These are phyloP conservation scores for Phytophthora crassamura DNA, from an alignment of 352 stramenopile species.

Conservation along the genomic window DNA sequence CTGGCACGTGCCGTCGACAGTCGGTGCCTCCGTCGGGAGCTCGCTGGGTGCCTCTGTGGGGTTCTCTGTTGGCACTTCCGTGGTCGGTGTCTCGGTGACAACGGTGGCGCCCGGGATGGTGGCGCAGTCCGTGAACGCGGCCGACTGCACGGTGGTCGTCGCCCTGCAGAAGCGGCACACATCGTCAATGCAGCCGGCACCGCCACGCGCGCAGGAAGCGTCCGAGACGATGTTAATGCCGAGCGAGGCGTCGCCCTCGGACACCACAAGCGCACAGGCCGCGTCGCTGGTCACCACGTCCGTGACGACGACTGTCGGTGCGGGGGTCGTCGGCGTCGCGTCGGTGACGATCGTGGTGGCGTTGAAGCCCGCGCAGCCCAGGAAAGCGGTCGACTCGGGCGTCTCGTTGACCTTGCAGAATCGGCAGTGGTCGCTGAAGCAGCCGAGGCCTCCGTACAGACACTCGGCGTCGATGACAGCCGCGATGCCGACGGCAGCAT, in stretches of 20 bases:
- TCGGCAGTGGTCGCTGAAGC: slow-evolving; percentile 46
- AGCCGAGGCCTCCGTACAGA: slow-evolving; percentile 45
- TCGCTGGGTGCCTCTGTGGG: neutral
- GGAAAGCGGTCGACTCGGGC: slow-evolving; percentile 32
- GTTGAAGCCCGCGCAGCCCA: slow-evolving; percentile 25
- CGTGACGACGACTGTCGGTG: neutral
- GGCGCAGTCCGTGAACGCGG: slow-evolving; percentile 28
- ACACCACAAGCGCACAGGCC: slow-evolving; percentile 13
- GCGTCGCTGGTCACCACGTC: neutral
- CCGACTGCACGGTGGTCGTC: slow-evolving; percentile 39
- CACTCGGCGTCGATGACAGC: slow-evolving; percentile 37
- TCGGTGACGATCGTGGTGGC: slow-evolving; percentile 16
- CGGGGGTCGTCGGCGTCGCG: slow-evolving; percentile 8
- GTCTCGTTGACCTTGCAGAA: slow-evolving; percentile 49
- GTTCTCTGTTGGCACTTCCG: neutral
- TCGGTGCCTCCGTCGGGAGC: too few relatives aligned
- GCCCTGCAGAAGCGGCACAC: slow-evolving; percentile 49
- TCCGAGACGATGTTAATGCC: slow-evolving; percentile 43
- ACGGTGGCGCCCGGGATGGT: slow-evolving; percentile 9
- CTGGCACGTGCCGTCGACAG: slow-evolving; percentile 9
- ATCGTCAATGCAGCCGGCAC: slow-evolving; percentile 45
- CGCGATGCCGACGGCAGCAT: slow-evolving; percentile 39
- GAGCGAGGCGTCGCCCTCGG: slow-evolving; percentile 28
- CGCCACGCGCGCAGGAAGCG: slow-evolving; percentile 29
- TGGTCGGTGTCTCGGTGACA: neutral